phyloP scores from a whole-genome alignment of 1,284 basidiomycete genomes.

The Cutaneotrichosporon cutaneum region DNA sequence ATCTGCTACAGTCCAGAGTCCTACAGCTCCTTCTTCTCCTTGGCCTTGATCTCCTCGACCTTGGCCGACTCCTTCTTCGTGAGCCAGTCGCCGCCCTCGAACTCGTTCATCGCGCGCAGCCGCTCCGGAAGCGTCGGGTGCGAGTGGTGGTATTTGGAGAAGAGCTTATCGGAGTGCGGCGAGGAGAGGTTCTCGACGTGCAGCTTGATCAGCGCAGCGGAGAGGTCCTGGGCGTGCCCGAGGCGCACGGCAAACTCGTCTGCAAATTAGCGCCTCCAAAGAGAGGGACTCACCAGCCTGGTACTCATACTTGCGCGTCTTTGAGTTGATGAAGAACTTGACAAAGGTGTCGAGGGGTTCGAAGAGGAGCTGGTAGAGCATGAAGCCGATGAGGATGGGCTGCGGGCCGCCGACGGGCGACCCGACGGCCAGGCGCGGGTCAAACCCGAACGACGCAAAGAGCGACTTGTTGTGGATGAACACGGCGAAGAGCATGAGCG shows the following conservation, averaged over 20 bases:
- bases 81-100: constrained; percentile 19
- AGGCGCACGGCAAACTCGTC: constrained; percentile 51
- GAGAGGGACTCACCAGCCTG: constrained; percentile 81
- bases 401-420: constrained; percentile 58
- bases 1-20: not conserved
- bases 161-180: constrained; percentile 88
- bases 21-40: constrained; percentile 20
- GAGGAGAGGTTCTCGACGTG: constrained; percentile 88
- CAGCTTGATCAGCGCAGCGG: constrained; percentile 72
- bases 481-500: constrained; percentile 83
- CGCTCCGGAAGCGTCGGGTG: constrained; percentile 88
- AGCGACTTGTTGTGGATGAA: constrained; percentile 85
- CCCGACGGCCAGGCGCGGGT: constrained; percentile 59
- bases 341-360: constrained; percentile 78
- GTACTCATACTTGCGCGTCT: constrained; percentile 82
- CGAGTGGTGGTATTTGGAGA: constrained; percentile 88
- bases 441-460: constrained; percentile 81
- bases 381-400: constrained; percentile 84
- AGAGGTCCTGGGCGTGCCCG: constrained; percentile 62
- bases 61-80: constrained; percentile 12
- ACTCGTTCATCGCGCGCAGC: constrained; percentile 70
- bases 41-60: constrained; percentile 9
- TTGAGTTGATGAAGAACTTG: constrained; percentile 71
- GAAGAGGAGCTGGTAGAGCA: constrained; percentile 82
- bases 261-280: constrained; percentile 44